A percentile compares a stretch with the other conserved stretches of the same genome.
These are phyloP conservation scores for Paraconiothyrium brasiliense DNA, from an alignment of 2,329 filamentous ascomycete species.

Conservation along the genomic window DNA sequence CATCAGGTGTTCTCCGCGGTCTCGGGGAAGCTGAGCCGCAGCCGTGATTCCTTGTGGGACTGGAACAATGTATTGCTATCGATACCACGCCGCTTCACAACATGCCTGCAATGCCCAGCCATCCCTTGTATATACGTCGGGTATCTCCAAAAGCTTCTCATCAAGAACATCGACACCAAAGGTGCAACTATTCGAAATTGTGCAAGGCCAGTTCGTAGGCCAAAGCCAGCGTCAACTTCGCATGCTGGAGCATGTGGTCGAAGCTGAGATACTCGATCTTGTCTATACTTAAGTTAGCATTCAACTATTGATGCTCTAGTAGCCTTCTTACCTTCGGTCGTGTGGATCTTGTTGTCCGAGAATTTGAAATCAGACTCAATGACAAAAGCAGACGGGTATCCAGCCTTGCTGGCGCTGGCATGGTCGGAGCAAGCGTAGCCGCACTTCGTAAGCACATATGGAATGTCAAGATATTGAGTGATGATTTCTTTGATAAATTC, in stretches of 20 bases:
- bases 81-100: constrained; percentile 1
- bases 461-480: constrained; percentile 86
- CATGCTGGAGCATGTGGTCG: constrained; percentile 92
- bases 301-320: not conserved
- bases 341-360: constrained; percentile 73
- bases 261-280: constrained; percentile 78
- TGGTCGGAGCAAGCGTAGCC: constrained; percentile 86
- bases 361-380: constrained; percentile 77
- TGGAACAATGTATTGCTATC: constrained; percentile 10
- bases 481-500: constrained; percentile 91
- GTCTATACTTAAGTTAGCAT: not conserved
- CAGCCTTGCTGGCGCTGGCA: constrained; percentile 76
- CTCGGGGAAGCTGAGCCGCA: not conserved
- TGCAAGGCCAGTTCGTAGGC: constrained; percentile 86
- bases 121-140: not conserved
- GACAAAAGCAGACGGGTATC: constrained; percentile 78
- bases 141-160: constrained; percentile 4
- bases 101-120: not conserved
- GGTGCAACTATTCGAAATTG: constrained; percentile 62
- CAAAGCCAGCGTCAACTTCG: constrained; percentile 81
- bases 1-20: constrained; percentile 5
- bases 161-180: not conserved
- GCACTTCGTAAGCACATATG: constrained; percentile 86
- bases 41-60: not conserved
- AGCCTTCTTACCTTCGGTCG: constrained; percentile 65